Percentiles rank a stretch among this genome's conserved stretches.
These are phyloP conservation scores for Tetrahymena elliotti DNA, from an alignment of 73 alveolate species.

Conservation along the genomic window DNA sequence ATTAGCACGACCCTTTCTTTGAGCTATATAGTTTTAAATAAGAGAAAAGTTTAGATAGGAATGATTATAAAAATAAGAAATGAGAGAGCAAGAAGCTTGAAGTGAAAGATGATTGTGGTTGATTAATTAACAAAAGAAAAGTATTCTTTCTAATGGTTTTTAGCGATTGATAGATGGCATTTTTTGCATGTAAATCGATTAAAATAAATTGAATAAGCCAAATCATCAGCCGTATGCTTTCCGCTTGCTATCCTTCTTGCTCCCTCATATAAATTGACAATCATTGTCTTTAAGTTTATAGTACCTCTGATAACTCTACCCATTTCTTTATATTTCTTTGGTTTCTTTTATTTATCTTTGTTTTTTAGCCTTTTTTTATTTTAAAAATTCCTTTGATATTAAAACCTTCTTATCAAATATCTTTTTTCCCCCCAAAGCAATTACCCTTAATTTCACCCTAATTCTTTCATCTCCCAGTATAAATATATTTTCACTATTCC, in stretches of 20 bases:
- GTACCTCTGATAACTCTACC: conserved; percentile 2
- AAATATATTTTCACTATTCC: not conserved
- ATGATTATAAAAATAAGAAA: not conserved
- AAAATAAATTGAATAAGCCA: not conserved
- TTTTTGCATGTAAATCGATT: not conserved
- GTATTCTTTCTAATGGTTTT: not conserved
- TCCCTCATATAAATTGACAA: not conserved
- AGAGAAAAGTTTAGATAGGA: not conserved
- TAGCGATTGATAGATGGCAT: not conserved
- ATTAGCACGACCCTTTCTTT: conserved; percentile 49
- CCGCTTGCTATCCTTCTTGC: not conserved
- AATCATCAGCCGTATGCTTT: not conserved
- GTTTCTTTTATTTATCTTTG: not conserved
- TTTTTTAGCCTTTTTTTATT: not conserved
- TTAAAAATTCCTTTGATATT: not conserved
- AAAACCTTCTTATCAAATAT: not conserved
- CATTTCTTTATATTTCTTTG: not conserved
- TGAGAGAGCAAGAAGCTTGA: not conserved
- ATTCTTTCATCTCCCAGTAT: not conserved
- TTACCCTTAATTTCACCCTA: not conserved
- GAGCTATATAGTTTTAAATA: not conserved
- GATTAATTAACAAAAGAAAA: not conserved
- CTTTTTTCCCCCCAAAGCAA: not conserved
- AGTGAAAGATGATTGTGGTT: not conserved
- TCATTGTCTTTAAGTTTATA: not conserved